A percentile compares a stretch with the other conserved stretches of the same genome.
phyloP scores from a whole-genome alignment of 768 basidiomycete species.

The Rhizopogon vinicolor region DNA sequence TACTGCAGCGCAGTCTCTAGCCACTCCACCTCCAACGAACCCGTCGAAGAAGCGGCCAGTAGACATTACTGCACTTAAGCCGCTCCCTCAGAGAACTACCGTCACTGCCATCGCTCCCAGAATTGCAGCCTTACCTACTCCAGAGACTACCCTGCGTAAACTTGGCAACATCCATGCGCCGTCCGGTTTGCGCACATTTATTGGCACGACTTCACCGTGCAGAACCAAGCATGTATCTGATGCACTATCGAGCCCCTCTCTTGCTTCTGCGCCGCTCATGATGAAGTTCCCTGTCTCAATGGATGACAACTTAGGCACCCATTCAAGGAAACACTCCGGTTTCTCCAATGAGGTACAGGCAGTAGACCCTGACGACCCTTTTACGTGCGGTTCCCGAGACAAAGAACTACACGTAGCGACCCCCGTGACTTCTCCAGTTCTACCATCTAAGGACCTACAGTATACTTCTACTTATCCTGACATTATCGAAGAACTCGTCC shows the following conservation, averaged over 20 bases:
- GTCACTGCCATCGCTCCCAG: neutral
- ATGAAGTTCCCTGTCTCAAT: neutral
- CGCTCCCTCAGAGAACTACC: neutral
- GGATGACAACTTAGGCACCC: neutral
- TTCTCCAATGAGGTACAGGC: neutral
- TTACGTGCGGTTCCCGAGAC: neutral
- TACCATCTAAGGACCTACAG: neutral
- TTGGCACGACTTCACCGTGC: neutral
- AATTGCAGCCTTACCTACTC: constrained; percentile 12
- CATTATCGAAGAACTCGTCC: constrained; percentile 10
- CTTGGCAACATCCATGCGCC: neutral
- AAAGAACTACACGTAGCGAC: neutral
- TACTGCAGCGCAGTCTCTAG: constrained; percentile 2
- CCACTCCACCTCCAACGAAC: constrained; percentile 6
- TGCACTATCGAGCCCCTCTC: neutral
- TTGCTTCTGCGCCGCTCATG: neutral
- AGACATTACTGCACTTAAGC: neutral
- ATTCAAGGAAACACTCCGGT: neutral
- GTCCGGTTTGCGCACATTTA: neutral
- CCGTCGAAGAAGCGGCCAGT: neutral
- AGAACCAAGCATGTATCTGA: neutral
- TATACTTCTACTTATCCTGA: neutral
- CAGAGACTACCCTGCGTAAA: constrained; percentile 8
- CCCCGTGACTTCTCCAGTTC: neutral
- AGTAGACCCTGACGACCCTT: neutral